A percentile compares a stretch with the other conserved stretches of the same genome.
These are phyloP conservation scores for Potentilla sterilis DNA, from an alignment of 306 rosid species.

Conservation along the genomic window DNA sequence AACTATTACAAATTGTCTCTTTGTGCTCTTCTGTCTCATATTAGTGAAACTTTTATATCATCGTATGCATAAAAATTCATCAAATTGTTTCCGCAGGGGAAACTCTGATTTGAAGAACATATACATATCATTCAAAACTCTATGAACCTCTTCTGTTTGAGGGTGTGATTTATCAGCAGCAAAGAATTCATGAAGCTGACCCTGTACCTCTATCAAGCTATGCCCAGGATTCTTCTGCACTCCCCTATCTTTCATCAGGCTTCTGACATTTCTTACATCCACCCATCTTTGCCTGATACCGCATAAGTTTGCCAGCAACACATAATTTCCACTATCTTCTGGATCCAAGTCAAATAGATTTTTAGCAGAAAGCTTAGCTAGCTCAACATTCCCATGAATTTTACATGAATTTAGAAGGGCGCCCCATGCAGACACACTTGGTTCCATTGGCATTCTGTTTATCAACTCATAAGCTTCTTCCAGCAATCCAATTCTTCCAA, in stretches of 20 bases:
- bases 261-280: slow-evolving; percentile 62
- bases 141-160: slow-evolving; percentile 54
- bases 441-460: slow-evolving; percentile 62
- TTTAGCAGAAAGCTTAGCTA: slow-evolving; percentile 55
- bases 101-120: slow-evolving; percentile 42
- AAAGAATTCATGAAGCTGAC: slow-evolving; percentile 58
- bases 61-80: slow-evolving; percentile 2
- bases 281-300: slow-evolving; percentile 61
- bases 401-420: slow-evolving; percentile 74
- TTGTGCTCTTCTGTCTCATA: neutral
- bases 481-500: slow-evolving; percentile 58
- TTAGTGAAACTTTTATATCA: neutral
- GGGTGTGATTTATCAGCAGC: slow-evolving; percentile 74
- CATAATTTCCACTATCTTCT: slow-evolving; percentile 66
- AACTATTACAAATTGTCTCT: neutral
- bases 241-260: slow-evolving; percentile 73
- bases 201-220: slow-evolving; percentile 65
- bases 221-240: slow-evolving; percentile 71
- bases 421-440: slow-evolving; percentile 78
- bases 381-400: slow-evolving; percentile 56
- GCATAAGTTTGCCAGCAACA: slow-evolving; percentile 52
- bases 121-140: slow-evolving; percentile 37
- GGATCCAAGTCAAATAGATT: slow-evolving; percentile 61
- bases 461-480: slow-evolving; percentile 64
- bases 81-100: slow-evolving; percentile 13